A percentile compares a stretch with the other conserved stretches of the same genome.
Conservation (phyloP, 805 yeast genomes). For the Tetrapisispora phaffii region DNA sequence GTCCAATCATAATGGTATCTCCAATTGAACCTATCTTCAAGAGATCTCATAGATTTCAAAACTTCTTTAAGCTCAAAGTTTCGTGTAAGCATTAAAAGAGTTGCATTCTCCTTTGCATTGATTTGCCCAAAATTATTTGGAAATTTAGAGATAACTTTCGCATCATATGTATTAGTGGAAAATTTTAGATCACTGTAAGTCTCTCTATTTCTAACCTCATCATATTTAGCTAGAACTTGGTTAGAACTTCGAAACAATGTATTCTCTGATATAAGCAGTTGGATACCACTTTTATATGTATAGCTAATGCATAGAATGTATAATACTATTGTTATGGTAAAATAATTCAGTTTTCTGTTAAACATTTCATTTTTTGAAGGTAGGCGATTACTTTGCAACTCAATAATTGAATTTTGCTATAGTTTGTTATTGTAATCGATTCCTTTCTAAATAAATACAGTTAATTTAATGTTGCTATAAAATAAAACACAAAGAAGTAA, state of each 20-base stretch:
- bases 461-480: too few relatives aligned
- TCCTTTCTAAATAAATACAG: too few relatives aligned
- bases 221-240: slow-evolving; percentile 12
- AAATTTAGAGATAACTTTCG: slow-evolving; percentile 7
- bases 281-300: not conserved
- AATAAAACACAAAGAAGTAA: too few relatives aligned
- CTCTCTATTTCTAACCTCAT: slow-evolving; percentile 7
- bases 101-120: slow-evolving; percentile 46
- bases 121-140: not conserved
- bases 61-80: slow-evolving; percentile 73
- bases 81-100: slow-evolving; percentile 78
- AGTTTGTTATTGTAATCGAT: not conserved
- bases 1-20: slow-evolving; percentile 69
- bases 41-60: slow-evolving; percentile 59
- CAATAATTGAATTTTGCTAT: too few relatives aligned
- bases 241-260: slow-evolving; percentile 7
- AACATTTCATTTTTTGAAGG: not conserved
- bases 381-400: too few relatives aligned
- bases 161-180: slow-evolving; percentile 21
- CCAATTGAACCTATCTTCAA: slow-evolving; percentile 65
- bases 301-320: not conserved
- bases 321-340: not conserved
- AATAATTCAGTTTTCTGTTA: not conserved
- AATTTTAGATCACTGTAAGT: slow-evolving; percentile 13
- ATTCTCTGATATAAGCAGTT: not conserved